These are phyloP conservation scores for Entomortierella lignicola DNA, from an alignment of 192 early-diverging fungal genomes.

Conservation along the genomic window DNA sequence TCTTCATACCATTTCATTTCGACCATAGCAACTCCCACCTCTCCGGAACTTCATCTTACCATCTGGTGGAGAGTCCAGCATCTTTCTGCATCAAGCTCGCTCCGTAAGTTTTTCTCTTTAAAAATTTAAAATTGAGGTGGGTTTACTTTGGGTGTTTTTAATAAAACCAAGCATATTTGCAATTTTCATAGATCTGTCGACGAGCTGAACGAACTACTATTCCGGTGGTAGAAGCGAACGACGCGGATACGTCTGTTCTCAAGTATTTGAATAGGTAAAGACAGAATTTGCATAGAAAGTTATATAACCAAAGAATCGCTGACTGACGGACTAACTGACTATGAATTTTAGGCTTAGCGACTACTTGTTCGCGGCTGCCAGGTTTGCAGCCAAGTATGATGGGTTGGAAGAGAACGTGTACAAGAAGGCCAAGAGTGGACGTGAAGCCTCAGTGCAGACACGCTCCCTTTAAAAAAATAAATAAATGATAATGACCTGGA, in stretches of 20 bases:
- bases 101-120: slow-evolving; percentile 57
- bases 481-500: background rate
- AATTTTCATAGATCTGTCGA: slow-evolving; percentile 78
- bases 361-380: slow-evolving; percentile 90
- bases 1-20: background rate
- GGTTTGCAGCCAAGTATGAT: slow-evolving; percentile 81
- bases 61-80: slow-evolving; percentile 88
- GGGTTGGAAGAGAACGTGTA: slow-evolving; percentile 84
- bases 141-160: no score
- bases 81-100: slow-evolving; percentile 85
- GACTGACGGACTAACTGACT: no score
- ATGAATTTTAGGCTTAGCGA: slow-evolving; percentile 78
- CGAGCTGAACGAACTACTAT: slow-evolving; percentile 87
- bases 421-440: slow-evolving; percentile 57
- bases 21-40: slow-evolving; percentile 45
- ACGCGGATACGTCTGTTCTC: slow-evolving; percentile 68
- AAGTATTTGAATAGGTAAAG: slow-evolving; percentile 77
- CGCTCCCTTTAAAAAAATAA: slow-evolving; percentile 29
- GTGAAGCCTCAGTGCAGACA: slow-evolving; percentile 38
- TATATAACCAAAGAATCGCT: no score
- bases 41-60: slow-evolving; percentile 59
- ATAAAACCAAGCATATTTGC: no score
- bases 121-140: background rate
- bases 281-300: no score
- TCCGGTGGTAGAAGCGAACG: slow-evolving; percentile 69